phyloP scores from a whole-genome alignment of 257 asterid genomes.

The Leonotis leonurus region DNA sequence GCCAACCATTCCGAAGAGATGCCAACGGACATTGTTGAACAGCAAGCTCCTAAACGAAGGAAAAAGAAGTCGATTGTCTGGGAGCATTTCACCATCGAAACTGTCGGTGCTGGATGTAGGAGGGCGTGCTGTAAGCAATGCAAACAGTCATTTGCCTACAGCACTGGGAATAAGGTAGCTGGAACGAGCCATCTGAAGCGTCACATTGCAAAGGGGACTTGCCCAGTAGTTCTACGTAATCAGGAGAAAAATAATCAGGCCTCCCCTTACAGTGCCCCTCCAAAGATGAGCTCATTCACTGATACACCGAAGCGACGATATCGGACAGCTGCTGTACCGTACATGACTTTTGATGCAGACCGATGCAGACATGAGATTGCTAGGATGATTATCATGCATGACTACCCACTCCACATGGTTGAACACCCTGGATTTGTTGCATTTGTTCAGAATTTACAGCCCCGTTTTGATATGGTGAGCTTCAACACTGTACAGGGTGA shows the following conservation, averaged over 20 bases:
- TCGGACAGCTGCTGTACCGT: constrained; percentile 52
- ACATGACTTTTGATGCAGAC: constrained; percentile 64
- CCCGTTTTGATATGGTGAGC: constrained; percentile 91
- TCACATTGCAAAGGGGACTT: constrained; percentile 86
- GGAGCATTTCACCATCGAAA: constrained; percentile 95
- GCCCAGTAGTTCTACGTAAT: constrained; percentile 68
- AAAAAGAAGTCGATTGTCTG: constrained; percentile 94
- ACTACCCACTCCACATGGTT: constrained; percentile 92
- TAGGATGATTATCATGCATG: constrained; percentile 89
- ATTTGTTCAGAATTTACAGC: constrained; percentile 81
- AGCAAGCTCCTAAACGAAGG: constrained; percentile 46
- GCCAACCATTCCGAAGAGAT: constrained; percentile 24
- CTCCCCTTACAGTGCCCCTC: constrained; percentile 62
- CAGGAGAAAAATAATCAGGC: constrained; percentile 48
- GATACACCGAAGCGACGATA: constrained; percentile 70
- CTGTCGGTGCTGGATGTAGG: constrained; percentile 63
- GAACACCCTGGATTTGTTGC: constrained; percentile 92
- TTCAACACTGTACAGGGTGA: constrained; percentile 90
- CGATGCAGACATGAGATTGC: constrained; percentile 83
- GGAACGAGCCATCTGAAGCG: constrained; percentile 99
- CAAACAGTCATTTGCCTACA: constrained; percentile 97
- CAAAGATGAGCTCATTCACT: constrained; percentile 44
- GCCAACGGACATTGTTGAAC: constrained; percentile 28
- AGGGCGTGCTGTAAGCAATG: constrained; percentile 93
- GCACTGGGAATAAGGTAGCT: constrained; percentile 91